Evolutionary conservation across 2,329 filamentous ascomycete species (phyloP), one percentile per base, ranked within the genome.

Genomic region (Penicillium sp.): DNA sequence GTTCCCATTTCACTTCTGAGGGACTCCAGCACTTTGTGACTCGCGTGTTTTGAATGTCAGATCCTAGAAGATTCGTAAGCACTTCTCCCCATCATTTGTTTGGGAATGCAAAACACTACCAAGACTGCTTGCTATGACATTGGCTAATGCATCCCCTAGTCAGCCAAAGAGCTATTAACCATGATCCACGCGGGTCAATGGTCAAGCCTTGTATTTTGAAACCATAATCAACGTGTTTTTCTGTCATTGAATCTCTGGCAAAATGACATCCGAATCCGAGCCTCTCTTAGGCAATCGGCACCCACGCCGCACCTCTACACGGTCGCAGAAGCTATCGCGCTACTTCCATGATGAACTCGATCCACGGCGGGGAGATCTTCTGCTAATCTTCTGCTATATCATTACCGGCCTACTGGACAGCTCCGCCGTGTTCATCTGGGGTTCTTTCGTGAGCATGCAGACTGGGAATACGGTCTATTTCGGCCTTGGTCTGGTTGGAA

Each of bases 381-480:
- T 92, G 22, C 82, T 94, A 42, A 80, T 94, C 4, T 79, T 86
- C 30, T 92, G 89, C 77, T 93, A 93, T 74, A 79, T 91, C 65
- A 89, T 93, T 72, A 93, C 91, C 0, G 91, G 91, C 4, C 80
- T 94, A 12, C 83, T 92, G 8, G 91, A 94, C 77, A 91, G 89
- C 76, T 88, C 89, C 2, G 88, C 90, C 2, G 89, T 91, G 51
- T 89, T 88, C 60, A 89, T 90, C 45, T 93, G 90, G 88, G 89
- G 90, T 13, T 89, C 89, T 2, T 94, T 94, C 69, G 90, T 92
- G 44, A 91, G 88, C 70, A 93, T 93, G 91, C 91, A 93, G 73
- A 93, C 91, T 35, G 90, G 90, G 86, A 94, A 94, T 76, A 93
- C 91, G 5, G 86, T 94, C 53, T 94, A 92, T 74, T 82, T 93